phyloP scores from a whole-genome alignment of 1,139 yeast species.

The Hansenula sp. region DNA sequence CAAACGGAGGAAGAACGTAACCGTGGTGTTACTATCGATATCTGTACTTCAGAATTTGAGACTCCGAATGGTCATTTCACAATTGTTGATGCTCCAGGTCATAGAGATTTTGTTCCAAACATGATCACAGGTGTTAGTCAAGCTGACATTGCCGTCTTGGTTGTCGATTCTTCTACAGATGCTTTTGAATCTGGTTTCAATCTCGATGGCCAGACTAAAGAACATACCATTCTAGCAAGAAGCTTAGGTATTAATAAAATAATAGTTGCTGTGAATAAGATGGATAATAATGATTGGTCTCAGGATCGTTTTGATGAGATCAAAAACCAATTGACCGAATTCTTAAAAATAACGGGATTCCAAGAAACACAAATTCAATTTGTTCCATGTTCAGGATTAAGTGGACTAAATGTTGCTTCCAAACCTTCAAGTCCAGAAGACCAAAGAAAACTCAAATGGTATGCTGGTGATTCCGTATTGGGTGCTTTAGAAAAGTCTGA shows the following conservation, averaged over 20 bases:
- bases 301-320: slow-evolving; percentile 63
- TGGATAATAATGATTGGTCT: slow-evolving; percentile 76
- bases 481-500: slow-evolving; percentile 44
- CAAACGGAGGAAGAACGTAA: slow-evolving; percentile 88
- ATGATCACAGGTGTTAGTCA: slow-evolving; percentile 98
- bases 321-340: slow-evolving; percentile 50
- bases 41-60: slow-evolving; percentile 80
- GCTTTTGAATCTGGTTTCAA: slow-evolving; percentile 90
- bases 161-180: slow-evolving; percentile 67
- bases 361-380: slow-evolving; percentile 46
- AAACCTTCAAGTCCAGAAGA: slow-evolving; percentile 30
- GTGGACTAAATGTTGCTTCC: slow-evolving; percentile 76
- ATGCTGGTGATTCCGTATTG: slow-evolving; percentile 61
- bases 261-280: slow-evolving; percentile 80
- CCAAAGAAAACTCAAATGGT: slow-evolving; percentile 45
- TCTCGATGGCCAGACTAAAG: slow-evolving; percentile 90
- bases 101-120: slow-evolving; percentile 95
- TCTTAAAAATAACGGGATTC: slow-evolving; percentile 66
- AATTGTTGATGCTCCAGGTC: slow-evolving; percentile 98
- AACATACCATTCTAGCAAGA: slow-evolving; percentile 82
- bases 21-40: slow-evolving; percentile 92
- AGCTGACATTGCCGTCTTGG: slow-evolving; percentile 53
- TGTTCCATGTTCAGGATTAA: slow-evolving; percentile 83
- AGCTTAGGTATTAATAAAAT: slow-evolving; percentile 76
- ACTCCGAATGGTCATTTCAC: slow-evolving; percentile 66